Percentiles rank a stretch among this genome's conserved stretches.
Conservation (phyloP, 768 basidiomycete genomes). For the Collybia sordida region DNA sequence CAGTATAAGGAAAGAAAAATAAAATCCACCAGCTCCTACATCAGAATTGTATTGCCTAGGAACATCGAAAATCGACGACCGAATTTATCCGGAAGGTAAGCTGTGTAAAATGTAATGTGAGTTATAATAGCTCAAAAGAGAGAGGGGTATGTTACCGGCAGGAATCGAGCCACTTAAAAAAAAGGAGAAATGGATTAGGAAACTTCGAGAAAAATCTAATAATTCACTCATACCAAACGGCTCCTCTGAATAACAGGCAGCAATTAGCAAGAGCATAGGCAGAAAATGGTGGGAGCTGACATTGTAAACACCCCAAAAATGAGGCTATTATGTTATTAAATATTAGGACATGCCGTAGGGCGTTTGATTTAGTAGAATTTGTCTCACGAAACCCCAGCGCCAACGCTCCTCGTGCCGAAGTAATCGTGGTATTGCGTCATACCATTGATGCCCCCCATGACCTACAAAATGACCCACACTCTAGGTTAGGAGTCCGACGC, state of each 20-base stretch:
- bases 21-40: slow-evolving; percentile 28
- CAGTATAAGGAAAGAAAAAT: neutral
- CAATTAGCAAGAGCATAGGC: neutral
- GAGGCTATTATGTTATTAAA: slow-evolving; percentile 19
- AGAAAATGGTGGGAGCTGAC: slow-evolving; percentile 19
- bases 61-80: slow-evolving; percentile 55
- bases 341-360: neutral
- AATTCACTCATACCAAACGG: slow-evolving; percentile 33
- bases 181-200: neutral
- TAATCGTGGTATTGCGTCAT: slow-evolving; percentile 48
- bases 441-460: slow-evolving; percentile 54
- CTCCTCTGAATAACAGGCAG: slow-evolving; percentile 27
- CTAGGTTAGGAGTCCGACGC: no score
- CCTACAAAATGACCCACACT: slow-evolving; percentile 33
- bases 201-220: slow-evolving; percentile 25
- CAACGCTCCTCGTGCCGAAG: slow-evolving; percentile 42
- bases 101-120: slow-evolving; percentile 6
- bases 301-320: slow-evolving; percentile 57
- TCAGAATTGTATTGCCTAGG: slow-evolving; percentile 42
- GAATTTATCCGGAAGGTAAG: slow-evolving; percentile 46
- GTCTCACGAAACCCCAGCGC: slow-evolving; percentile 40
- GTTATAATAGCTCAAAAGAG: neutral
- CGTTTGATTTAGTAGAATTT: neutral
- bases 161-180: slow-evolving; percentile 40
- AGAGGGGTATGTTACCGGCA: slow-evolving; percentile 30